A percentile compares a stretch with the other conserved stretches of the same genome.
phyloP scores from a whole-genome alignment of 495 filamentous ascomycete species.

The Melanomma pulvis-pyrius region DNA sequence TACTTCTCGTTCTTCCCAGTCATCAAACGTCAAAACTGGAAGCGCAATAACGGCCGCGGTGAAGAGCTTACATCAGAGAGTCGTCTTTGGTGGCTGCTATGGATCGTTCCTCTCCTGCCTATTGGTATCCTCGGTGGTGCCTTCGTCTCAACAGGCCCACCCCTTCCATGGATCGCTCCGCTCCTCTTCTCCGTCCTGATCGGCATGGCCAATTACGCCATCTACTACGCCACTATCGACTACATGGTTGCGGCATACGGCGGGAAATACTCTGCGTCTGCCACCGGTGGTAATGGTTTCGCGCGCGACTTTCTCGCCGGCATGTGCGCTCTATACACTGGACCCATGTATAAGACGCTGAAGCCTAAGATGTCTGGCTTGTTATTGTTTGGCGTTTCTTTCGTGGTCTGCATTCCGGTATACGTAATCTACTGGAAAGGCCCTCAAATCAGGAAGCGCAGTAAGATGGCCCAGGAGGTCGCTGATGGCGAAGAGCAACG shows the following conservation, averaged over 20 bases:
- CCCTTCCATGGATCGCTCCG: slow-evolving; percentile 65
- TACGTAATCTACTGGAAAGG: slow-evolving; percentile 80
- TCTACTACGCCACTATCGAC: slow-evolving; percentile 81
- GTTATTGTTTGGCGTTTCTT: slow-evolving; percentile 69
- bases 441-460: slow-evolving; percentile 65
- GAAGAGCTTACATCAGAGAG: slow-evolving; percentile 62
- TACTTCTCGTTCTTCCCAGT: slow-evolving; percentile 57
- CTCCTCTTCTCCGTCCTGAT: slow-evolving; percentile 66
- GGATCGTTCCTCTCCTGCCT: slow-evolving; percentile 56
- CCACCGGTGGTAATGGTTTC: slow-evolving; percentile 75
- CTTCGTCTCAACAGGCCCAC: slow-evolving; percentile 60
- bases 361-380: slow-evolving; percentile 65
- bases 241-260: slow-evolving; percentile 83
- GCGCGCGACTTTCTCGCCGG: slow-evolving; percentile 82
- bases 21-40: slow-evolving; percentile 55
- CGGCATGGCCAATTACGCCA: slow-evolving; percentile 67
- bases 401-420: slow-evolving; percentile 68
- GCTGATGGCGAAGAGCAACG: slow-evolving; percentile 9
- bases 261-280: slow-evolving; percentile 71
- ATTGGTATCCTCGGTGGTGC: slow-evolving; percentile 66
- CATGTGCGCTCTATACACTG: slow-evolving; percentile 67
- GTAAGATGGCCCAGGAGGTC: slow-evolving; percentile 68
- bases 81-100: slow-evolving; percentile 54
- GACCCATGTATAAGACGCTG: slow-evolving; percentile 61
- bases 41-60: slow-evolving; percentile 54